Conservation (phyloP, 305 asterid species). For the Coffea humblotiana region DNA sequence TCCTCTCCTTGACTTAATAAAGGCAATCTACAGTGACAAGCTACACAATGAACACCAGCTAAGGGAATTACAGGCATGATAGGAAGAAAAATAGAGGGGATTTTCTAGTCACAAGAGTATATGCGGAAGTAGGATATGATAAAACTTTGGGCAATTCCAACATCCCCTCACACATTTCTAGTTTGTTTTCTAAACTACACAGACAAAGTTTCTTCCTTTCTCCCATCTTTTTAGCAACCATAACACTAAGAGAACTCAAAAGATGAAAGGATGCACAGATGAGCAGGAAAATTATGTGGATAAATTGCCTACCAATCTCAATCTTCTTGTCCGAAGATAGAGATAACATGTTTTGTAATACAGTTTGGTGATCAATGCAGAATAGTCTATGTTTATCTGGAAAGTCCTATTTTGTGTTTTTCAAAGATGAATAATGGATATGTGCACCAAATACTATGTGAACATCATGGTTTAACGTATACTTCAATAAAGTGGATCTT, state of each 20-base stretch:
- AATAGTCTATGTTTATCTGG: background rate
- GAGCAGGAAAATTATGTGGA: background rate
- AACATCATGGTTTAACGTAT: background rate
- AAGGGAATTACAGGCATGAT: background rate
- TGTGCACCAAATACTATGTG: background rate
- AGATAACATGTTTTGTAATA: background rate
- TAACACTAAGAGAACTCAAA: no score
- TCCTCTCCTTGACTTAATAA: constrained; percentile 67
- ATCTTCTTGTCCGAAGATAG: background rate
- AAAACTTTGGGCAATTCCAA: background rate
- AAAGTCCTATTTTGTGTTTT: background rate
- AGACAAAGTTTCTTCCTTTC: no score
- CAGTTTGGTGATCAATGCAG: background rate
- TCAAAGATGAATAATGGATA: background rate
- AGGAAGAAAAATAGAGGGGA: background rate
- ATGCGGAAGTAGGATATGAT: background rate
- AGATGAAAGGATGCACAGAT: no score
- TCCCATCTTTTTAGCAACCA: no score
- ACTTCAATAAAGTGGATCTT: background rate
- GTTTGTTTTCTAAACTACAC: no score
- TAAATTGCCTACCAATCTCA: background rate
- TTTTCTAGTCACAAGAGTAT: no score
- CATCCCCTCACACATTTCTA: no score
- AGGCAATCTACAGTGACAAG: constrained; percentile 54
- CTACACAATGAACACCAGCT: constrained; percentile 19